phyloP scores from a whole-genome alignment of 208 protist species.

The Leishmania martiniquensis region DNA sequence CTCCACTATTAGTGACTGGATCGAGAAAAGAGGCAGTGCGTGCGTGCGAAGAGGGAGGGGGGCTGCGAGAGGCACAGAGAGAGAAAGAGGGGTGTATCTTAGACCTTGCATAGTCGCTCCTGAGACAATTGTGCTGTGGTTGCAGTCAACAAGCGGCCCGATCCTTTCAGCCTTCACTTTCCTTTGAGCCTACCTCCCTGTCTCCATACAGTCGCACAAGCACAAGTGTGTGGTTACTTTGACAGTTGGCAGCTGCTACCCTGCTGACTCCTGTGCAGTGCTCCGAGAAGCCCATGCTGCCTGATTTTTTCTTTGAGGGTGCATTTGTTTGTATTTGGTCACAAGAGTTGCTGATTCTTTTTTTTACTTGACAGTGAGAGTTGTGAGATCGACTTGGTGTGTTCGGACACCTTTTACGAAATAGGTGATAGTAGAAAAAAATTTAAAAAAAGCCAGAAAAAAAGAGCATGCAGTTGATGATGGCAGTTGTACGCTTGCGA shows the following conservation, averaged over 20 bases:
- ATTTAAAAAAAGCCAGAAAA: background rate
- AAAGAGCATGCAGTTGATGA: conserved; percentile 9
- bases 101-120: background rate
- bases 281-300: background rate
- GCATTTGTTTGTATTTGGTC: background rate
- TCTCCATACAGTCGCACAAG: too few species aligned
- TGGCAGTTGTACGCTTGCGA: conserved; percentile 3
- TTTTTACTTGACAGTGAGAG: background rate
- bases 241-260: background rate
- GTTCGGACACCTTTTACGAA: background rate
- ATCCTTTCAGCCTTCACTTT: background rate
- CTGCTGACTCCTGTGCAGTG: background rate
- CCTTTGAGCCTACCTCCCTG: background rate
- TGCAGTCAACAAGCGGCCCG: background rate
- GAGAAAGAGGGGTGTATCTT: background rate
- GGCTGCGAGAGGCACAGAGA: background rate
- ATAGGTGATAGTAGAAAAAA: background rate
- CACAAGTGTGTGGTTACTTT: background rate
- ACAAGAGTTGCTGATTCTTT: background rate
- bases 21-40: background rate
- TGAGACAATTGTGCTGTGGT: background rate
- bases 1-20: background rate
- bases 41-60: too few species aligned
- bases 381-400: background rate
- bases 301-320: background rate